Conservation (phyloP, 192 early-diverging fungal species). For the Podila epigama region DNA sequence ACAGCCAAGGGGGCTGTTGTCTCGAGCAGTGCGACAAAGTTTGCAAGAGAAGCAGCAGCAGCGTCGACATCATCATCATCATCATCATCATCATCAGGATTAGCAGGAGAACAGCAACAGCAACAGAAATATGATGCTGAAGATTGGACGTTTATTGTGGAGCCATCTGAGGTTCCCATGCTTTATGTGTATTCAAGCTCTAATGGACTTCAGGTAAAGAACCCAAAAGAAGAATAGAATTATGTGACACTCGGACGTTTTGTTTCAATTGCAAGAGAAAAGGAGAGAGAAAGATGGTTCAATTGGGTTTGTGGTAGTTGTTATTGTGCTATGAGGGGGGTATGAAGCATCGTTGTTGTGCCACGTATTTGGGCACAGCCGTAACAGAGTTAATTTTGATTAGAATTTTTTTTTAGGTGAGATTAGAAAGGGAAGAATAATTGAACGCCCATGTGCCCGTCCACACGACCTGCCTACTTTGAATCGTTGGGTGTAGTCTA, state of each 20-base stretch:
- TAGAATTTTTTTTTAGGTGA: background rate
- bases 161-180: slow-evolving; percentile 73
- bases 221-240: background rate
- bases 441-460: too few species aligned
- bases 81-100: background rate
- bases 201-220: slow-evolving; percentile 63
- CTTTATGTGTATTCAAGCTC: slow-evolving; percentile 68
- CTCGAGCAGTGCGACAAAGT: slow-evolving; percentile 35
- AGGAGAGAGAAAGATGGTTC: too few species aligned
- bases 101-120: background rate
- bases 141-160: slow-evolving; percentile 73
- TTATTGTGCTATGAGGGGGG: too few species aligned
- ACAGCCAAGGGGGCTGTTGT: slow-evolving; percentile 58
- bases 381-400: slow-evolving; percentile 8
- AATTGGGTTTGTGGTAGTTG: too few species aligned
- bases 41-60: background rate
- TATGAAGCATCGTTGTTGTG: too few species aligned
- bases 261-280: background rate
- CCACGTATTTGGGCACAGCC: background rate
- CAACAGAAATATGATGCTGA: slow-evolving; percentile 25
- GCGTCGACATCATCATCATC: background rate
- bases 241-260: background rate
- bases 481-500: background rate
- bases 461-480: too few species aligned
- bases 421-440: too few species aligned